Conservation (phyloP, 805 yeast species). For the Candida ponderosae region DNA sequence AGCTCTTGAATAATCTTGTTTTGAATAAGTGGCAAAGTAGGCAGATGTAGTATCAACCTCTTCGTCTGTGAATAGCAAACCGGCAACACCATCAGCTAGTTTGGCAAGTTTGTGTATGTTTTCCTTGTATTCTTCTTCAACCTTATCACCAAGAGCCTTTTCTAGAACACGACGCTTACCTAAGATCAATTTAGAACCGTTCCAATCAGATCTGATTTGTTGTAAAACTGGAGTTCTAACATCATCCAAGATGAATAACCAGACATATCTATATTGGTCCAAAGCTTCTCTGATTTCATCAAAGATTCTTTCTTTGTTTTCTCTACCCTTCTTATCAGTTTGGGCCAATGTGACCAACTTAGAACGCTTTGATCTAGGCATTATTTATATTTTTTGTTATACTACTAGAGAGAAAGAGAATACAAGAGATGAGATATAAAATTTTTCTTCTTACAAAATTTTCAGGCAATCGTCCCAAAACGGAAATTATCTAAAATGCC, state of each 20-base stretch:
- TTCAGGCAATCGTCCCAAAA: background rate
- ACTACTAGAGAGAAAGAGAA: no score
- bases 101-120: slow-evolving; percentile 65
- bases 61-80: slow-evolving; percentile 86
- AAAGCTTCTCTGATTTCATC: slow-evolving; percentile 82
- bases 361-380: slow-evolving; percentile 98
- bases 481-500: background rate
- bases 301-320: slow-evolving; percentile 83
- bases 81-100: slow-evolving; percentile 69
- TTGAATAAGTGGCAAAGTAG: slow-evolving; percentile 74
- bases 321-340: slow-evolving; percentile 93
- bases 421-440: background rate
- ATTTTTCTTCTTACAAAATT: background rate
- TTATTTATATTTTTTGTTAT: slow-evolving; percentile 21
- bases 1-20: slow-evolving; percentile 83
- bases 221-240: slow-evolving; percentile 95
- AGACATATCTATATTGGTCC: slow-evolving; percentile 68
- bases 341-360: slow-evolving; percentile 93
- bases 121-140: slow-evolving; percentile 86
- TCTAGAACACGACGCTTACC: slow-evolving; percentile 92
- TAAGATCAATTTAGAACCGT: slow-evolving; percentile 78
- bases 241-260: slow-evolving; percentile 84
- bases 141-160: slow-evolving; percentile 83
- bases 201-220: slow-evolving; percentile 89
- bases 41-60: slow-evolving; percentile 78